phyloP scores from a whole-genome alignment of 2,329 filamentous ascomycete species.

The Monilinia laxa region DNA sequence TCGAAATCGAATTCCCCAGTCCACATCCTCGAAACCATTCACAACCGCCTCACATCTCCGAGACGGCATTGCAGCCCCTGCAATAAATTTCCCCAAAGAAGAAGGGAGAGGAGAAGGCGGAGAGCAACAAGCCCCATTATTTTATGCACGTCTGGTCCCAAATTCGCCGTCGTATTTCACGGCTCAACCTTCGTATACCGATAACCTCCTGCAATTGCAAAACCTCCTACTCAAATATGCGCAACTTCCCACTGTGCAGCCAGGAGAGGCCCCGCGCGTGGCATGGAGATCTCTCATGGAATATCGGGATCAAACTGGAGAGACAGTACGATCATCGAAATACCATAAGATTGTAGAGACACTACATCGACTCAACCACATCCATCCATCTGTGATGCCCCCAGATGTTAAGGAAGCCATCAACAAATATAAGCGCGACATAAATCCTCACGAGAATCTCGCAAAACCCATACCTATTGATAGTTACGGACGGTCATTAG shows the following conservation, averaged over 20 bases:
- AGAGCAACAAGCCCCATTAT: conserved; percentile 37
- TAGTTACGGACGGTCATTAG: conserved; percentile 72
- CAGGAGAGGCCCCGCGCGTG: conserved; percentile 66
- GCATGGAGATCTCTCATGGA: conserved; percentile 79
- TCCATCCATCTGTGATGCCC: conserved; percentile 76
- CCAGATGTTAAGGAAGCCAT: conserved; percentile 65
- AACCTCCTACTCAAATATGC: conserved; percentile 70
- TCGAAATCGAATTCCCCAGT: conserved; percentile 26
- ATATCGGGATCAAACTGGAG: conserved; percentile 70
- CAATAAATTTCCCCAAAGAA: conserved; percentile 44
- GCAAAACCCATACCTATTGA: conserved; percentile 68
- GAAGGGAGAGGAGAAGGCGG: conserved; percentile 28
- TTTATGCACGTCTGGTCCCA: conserved; percentile 71
- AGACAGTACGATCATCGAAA: conserved; percentile 71
- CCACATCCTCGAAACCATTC: conserved; percentile 33
- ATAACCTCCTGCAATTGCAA: conserved; percentile 74
- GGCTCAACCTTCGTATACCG: conserved; percentile 79
- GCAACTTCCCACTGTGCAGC: conserved; percentile 66
- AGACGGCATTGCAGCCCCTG: conserved; percentile 46
- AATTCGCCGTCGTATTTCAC: conserved; percentile 94
- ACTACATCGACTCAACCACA: conserved; percentile 78
- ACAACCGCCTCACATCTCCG: conserved; percentile 35
- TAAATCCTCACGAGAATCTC: conserved; percentile 67
- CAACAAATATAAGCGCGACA: conserved; percentile 68
- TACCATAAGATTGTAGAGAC: conserved; percentile 76